These are phyloP conservation scores for Heterobasidion irregulare DNA, from an alignment of 1,284 basidiomycete species.

Conservation along the genomic window DNA sequence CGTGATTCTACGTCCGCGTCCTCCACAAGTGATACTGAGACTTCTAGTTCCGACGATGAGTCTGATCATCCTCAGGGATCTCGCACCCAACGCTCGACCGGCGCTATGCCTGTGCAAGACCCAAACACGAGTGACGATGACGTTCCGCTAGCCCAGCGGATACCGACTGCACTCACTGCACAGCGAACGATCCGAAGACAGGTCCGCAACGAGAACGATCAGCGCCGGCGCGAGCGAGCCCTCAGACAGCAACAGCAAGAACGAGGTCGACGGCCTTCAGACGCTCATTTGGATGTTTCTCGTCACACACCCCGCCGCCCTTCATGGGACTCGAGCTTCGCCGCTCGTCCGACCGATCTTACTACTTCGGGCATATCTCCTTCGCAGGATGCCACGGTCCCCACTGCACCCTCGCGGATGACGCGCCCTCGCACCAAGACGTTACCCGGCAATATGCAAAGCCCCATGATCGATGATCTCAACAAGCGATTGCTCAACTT, in stretches of 20 bases:
- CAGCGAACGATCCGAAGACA: slow-evolving; percentile 70
- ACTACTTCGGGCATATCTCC: background rate
- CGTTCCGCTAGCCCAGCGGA: slow-evolving; percentile 67
- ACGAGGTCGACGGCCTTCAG: slow-evolving; percentile 12
- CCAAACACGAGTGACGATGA: slow-evolving; percentile 45
- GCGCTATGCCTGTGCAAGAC: background rate
- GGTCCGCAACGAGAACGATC: slow-evolving; percentile 58
- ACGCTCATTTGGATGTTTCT: background rate
- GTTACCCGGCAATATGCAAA: slow-evolving; percentile 30
- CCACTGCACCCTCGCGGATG: slow-evolving; percentile 24
- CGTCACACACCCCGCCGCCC: background rate
- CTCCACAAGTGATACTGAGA: slow-evolving; percentile 5
- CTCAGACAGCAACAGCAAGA: slow-evolving; percentile 18
- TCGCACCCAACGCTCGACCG: background rate
- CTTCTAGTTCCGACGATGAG: slow-evolving; percentile 8
- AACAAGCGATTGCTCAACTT: slow-evolving; percentile 47
- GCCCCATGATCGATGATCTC: slow-evolving; percentile 41
- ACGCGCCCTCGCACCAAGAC: slow-evolving; percentile 38
- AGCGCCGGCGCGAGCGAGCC: slow-evolving; percentile 41
- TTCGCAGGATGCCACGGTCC: slow-evolving; percentile 4
- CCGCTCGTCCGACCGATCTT: background rate
- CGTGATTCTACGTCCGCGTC: slow-evolving; percentile 15
- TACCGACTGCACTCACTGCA: slow-evolving; percentile 69
- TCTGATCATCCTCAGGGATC: background rate
- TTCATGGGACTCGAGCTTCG: slow-evolving; percentile 6